A percentile compares a stretch with the other conserved stretches of the same genome.
These are phyloP conservation scores for Pterula multifida DNA, from an alignment of 1,284 basidiomycete species.

Conservation along the genomic window DNA sequence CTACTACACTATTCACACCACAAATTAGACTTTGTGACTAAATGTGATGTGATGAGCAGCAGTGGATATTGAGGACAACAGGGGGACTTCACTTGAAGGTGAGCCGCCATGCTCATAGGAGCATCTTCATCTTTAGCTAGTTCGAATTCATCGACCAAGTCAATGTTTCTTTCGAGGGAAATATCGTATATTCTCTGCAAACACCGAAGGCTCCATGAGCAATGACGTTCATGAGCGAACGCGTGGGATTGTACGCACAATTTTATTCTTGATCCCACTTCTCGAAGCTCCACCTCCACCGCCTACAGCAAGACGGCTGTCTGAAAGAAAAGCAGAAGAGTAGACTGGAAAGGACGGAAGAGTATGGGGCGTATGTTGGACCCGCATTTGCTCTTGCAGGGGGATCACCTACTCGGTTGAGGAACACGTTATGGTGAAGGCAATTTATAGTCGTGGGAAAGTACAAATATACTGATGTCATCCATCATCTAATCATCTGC, in stretches of 20 bases:
- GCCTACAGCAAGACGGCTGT: conserved; percentile 70
- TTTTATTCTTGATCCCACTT: conserved; percentile 86
- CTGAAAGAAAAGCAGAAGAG: conserved; percentile 71
- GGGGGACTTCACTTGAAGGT: conserved; percentile 38
- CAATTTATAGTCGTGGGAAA: background rate
- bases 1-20: conserved; percentile 72
- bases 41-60: conserved; percentile 13
- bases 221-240: conserved; percentile 4
- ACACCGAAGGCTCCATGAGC: conserved; percentile 8
- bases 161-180: conserved; percentile 42
- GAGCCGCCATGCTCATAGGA: conserved; percentile 83
- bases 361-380: conserved; percentile 66
- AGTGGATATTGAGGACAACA: conserved; percentile 4
- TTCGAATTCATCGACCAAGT: conserved; percentile 57
- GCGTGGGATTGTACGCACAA: conserved; percentile 40
- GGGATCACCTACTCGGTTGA: too few species aligned
- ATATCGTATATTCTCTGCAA: conserved; percentile 64
- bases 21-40: conserved; percentile 46
- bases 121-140: conserved; percentile 78
- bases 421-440: too few species aligned
- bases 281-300: conserved; percentile 78
- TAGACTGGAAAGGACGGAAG: conserved; percentile 79
- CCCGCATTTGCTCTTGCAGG: conserved; percentile 58
- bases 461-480: background rate
- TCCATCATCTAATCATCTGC: background rate